These are phyloP conservation scores for Volvox reticuliferus DNA, from an alignment of 139 green algal genomes.

Conservation along the genomic window DNA sequence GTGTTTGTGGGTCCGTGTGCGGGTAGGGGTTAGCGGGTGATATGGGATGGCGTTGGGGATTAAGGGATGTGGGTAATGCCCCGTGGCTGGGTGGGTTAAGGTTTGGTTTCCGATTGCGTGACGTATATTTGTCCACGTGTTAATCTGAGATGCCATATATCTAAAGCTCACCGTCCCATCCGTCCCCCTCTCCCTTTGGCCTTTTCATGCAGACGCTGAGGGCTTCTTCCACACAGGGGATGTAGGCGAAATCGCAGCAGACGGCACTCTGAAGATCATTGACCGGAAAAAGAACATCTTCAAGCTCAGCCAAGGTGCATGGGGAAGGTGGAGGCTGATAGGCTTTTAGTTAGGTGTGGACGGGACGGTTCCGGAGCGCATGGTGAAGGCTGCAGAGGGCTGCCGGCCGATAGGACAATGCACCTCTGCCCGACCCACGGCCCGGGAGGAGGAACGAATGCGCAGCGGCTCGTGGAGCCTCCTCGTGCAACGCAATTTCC, in stretches of 20 bases:
- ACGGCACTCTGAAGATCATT: constrained; percentile 90
- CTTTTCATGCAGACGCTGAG: constrained; percentile 70
- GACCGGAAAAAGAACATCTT: constrained; percentile 99
- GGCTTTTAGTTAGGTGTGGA: too few relatives aligned
- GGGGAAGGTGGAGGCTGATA: too few relatives aligned
- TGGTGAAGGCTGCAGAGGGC: too few relatives aligned
- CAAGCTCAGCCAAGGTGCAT: constrained; percentile 91
- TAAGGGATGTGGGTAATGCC: neutral
- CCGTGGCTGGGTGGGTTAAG: neutral
- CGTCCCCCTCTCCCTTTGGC: neutral
- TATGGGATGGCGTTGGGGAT: too few relatives aligned
- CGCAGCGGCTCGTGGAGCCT: too few relatives aligned
- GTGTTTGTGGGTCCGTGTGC: neutral
- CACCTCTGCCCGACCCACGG: too few relatives aligned
- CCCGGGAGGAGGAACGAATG: too few relatives aligned
- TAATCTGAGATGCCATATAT: too few relatives aligned
- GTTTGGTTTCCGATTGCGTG: neutral
- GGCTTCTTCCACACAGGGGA: constrained; percentile 96
- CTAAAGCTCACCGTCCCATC: neutral
- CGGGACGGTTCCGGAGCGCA: too few relatives aligned
- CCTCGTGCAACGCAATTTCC: too few relatives aligned
- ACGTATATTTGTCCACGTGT: neutral
- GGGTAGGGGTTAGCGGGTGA: too few relatives aligned
- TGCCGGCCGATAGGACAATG: too few relatives aligned
- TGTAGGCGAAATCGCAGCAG: constrained; percentile 72